Conservation (phyloP, 2,329 filamentous ascomycete species). For the Akanthomyces muscarius region DNA sequence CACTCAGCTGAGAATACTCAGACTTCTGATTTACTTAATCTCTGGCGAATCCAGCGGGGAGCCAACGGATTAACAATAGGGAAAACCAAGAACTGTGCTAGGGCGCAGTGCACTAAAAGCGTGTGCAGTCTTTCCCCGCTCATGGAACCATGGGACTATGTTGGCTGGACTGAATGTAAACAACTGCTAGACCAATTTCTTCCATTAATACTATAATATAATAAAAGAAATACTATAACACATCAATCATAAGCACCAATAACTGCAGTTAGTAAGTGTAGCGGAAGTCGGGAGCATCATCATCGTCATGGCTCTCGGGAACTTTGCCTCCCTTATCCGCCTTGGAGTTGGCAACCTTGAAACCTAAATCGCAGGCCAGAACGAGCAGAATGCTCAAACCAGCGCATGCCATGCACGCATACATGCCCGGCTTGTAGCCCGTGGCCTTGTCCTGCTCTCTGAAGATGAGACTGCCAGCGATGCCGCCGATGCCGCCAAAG, state of each 20-base stretch:
- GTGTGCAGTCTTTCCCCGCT: no score
- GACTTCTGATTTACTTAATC: no score
- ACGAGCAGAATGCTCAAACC: constrained; percentile 46
- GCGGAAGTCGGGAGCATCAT: constrained; percentile 14
- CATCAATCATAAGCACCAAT: neutral
- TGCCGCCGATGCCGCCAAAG: constrained; percentile 74
- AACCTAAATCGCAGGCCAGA: constrained; percentile 36
- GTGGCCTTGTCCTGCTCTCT: constrained; percentile 49
- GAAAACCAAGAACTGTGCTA: no score
- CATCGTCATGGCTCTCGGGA: constrained; percentile 42
- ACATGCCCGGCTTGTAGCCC: constrained; percentile 52
- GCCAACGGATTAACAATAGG: no score
- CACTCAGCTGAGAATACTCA: no score
- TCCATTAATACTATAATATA: neutral
- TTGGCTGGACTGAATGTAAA: no score
- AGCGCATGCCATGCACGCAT: constrained; percentile 49
- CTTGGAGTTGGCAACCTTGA: constrained; percentile 42
- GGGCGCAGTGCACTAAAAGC: no score
- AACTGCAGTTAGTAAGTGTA: constrained; percentile 14
- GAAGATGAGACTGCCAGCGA: constrained; percentile 71
- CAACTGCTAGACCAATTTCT: no score
- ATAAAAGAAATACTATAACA: no score
- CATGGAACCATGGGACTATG: no score
- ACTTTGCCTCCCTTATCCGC: constrained; percentile 52
- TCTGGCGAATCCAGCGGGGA: no score